Percentiles rank a stretch among this genome's conserved stretches.
Evolutionary conservation across 805 yeast species (phyloP).

Genomic region (Wickerhamomyces queroliae): DNA sequence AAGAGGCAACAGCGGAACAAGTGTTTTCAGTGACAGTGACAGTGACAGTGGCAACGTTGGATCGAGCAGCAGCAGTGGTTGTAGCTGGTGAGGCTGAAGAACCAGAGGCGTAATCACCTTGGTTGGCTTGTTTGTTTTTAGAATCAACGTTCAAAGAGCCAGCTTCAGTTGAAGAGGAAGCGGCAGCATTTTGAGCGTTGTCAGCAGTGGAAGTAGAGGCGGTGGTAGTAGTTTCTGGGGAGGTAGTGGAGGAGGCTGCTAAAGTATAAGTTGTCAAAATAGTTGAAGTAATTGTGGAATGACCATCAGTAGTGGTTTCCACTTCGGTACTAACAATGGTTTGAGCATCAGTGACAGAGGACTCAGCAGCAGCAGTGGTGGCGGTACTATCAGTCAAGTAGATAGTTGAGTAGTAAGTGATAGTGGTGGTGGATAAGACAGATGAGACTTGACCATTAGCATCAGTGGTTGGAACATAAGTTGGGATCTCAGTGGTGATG

Average conservation of each 20-base stretch:
- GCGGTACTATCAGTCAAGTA: slow-evolving; percentile 4
- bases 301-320: not conserved
- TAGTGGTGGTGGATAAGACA: slow-evolving; percentile 8
- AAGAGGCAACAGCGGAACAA: slow-evolving; percentile 8
- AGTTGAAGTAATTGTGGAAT: slow-evolving; percentile 3
- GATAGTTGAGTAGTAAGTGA: slow-evolving; percentile 17
- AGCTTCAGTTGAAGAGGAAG: slow-evolving; percentile 1
- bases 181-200: not conserved
- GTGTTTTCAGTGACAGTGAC: slow-evolving; percentile 18
- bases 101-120: not conserved
- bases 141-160: not conserved
- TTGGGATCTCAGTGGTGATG: slow-evolving; percentile 15
- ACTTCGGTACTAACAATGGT: not conserved
- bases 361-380: not conserved
- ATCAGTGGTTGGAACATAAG: slow-evolving; percentile 17
- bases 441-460: slow-evolving; percentile 14
- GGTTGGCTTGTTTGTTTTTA: not conserved
- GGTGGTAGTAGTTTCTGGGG: slow-evolving; percentile 1
- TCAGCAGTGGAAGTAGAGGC: not conserved
- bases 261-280: slow-evolving; percentile 6
- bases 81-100: slow-evolving; percentile 4
- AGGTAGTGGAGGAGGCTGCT: slow-evolving; percentile 1
- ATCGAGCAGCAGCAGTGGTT: slow-evolving; percentile 2
- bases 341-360: not conserved
- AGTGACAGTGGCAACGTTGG: slow-evolving; percentile 11